Conservation (phyloP, 495 filamentous ascomycete species). For the Neohortaea acidophila region DNA sequence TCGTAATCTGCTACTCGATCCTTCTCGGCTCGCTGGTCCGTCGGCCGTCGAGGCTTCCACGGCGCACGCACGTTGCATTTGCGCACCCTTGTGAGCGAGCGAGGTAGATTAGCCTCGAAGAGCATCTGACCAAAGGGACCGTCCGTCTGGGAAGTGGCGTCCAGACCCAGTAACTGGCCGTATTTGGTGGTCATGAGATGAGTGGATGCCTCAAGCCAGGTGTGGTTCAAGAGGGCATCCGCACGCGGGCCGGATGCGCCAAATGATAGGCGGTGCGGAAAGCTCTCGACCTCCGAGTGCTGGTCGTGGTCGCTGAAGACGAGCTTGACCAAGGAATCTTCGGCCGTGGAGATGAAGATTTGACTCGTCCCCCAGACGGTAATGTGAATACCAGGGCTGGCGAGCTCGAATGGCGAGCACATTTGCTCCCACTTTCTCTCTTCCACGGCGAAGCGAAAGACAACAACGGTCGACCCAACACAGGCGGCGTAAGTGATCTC, state of each 20-base stretch:
- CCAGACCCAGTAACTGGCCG: slow-evolving; percentile 18
- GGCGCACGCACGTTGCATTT: slow-evolving; percentile 20
- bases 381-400: slow-evolving; percentile 20
- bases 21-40: too few species aligned
- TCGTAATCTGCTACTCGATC: slow-evolving; percentile 21
- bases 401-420: slow-evolving; percentile 12
- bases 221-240: slow-evolving; percentile 2
- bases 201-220: slow-evolving; percentile 3
- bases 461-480: slow-evolving; percentile 5
- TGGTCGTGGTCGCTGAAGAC: too few species aligned
- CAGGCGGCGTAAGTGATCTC: slow-evolving; percentile 13
- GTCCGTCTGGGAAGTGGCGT: background rate
- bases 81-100: slow-evolving; percentile 22
- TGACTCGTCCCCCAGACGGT: slow-evolving; percentile 13
- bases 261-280: background rate
- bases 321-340: slow-evolving; percentile 23
- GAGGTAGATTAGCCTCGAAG: slow-evolving; percentile 23
- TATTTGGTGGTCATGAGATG: slow-evolving; percentile 21
- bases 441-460: slow-evolving; percentile 10
- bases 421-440: slow-evolving; percentile 10
- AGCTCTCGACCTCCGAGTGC: slow-evolving; percentile 20
- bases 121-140: slow-evolving; percentile 1
- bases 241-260: slow-evolving; percentile 1
- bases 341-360: slow-evolving; percentile 23
- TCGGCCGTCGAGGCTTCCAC: slow-evolving; percentile 16